phyloP scores from a whole-genome alignment of 495 filamentous ascomycete species.

The Alectoria sarmentosa region DNA sequence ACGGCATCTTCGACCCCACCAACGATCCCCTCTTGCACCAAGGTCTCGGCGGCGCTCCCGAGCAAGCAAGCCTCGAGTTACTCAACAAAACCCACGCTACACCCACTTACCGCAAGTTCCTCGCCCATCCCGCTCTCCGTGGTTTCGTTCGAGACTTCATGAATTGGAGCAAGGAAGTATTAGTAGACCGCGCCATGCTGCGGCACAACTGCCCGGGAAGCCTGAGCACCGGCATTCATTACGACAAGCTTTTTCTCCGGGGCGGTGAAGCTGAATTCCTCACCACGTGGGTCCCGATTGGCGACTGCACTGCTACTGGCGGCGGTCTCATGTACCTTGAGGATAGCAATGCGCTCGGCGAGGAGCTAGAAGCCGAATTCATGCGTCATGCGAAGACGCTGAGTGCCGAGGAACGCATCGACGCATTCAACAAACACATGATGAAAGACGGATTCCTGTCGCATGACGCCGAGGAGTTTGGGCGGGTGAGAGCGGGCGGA shows the following conservation, averaged over 20 bases:
- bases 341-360: conserved; percentile 37
- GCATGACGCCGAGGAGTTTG: conserved; percentile 28
- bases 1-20: conserved; percentile 45
- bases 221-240: conserved; percentile 56
- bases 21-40: conserved; percentile 45
- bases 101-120: conserved; percentile 33
- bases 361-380: conserved; percentile 46
- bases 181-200: conserved; percentile 43
- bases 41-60: conserved; percentile 44
- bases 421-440: conserved; percentile 54
- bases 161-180: conserved; percentile 47
- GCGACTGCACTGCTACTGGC: conserved; percentile 49
- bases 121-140: conserved; percentile 45
- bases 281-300: conserved; percentile 61
- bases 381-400: conserved; percentile 37
- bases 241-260: conserved; percentile 61
- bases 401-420: conserved; percentile 44
- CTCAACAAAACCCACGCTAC: conserved; percentile 26
- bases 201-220: conserved; percentile 54
- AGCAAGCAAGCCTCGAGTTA: conserved; percentile 15
- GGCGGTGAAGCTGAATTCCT: conserved; percentile 49
- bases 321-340: conserved; percentile 60
- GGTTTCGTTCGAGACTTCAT: conserved; percentile 47
- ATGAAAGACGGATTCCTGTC: conserved; percentile 44
- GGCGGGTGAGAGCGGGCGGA: conserved; percentile 7